Base-by-base conservation (phyloP, 306 rosid species). In the Ochetophila trinervis region DNA sequence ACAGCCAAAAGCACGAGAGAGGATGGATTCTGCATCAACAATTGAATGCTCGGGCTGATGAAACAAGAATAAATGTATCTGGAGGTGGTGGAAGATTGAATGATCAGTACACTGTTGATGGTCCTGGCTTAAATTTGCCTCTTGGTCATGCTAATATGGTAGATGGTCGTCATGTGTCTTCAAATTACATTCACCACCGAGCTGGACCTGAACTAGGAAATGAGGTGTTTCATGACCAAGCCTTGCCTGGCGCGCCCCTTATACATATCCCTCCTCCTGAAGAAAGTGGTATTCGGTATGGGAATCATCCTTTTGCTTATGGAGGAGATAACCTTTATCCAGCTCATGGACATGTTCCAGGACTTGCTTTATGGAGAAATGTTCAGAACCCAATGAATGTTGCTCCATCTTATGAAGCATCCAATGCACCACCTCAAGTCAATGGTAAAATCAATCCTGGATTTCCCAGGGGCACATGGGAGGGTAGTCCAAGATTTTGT, bases 11-110 rank as follows among this genome's bases (percentile, higher is more conserved):
- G 72, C 91, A 84, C 37, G 96, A 87, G 67, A 83, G 87, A 77
- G 94, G 82, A 44, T 84, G 97, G 95, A 76, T 75, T 71, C 59
- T 79, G 70, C 87, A 75, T 65, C 89, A 77, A 69, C 90, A 75
- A 52, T 62, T 85, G 76, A 82, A 68, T 72, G 69, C 71, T 67
- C 86, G 77, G 60, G 68, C 68, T 37, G 96, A 88, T 51, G 97
- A 91, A 70, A 67, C 74, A 45, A 82, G 91, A 60, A 60, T 66
- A 15, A 82, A 80, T 36, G 79, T 72, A 44, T 80, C 86, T 54
- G 93, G 82, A 65, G 66, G 83, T 65, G 88, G 83, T 65, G 88
- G 83, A 63, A 87, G 89, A 74, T 27, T 79, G 69, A 76, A 57
- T 53, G 97, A 87, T 65, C 90, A 83, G 63, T 83, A 79, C 60